These are phyloP conservation scores for Penicillium nordicum DNA, from an alignment of 2,329 filamentous ascomycete genomes.

Conservation along the genomic window DNA sequence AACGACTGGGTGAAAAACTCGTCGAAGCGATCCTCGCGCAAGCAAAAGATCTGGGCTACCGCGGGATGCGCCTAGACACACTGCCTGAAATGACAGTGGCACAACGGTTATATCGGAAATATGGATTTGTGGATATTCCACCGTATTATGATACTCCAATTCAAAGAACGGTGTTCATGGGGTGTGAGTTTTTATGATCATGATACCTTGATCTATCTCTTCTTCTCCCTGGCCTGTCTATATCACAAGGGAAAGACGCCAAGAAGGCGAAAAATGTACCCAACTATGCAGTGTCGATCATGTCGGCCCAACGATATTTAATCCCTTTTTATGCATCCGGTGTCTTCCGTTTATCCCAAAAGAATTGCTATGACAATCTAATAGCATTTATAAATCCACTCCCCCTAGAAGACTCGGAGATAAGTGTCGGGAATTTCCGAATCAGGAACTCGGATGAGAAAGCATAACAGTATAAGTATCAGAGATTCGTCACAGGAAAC, in stretches of 20 bases:
- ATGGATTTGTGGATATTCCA: slow-evolving; percentile 52
- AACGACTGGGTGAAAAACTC: slow-evolving; percentile 50
- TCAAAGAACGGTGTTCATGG: slow-evolving; percentile 53
- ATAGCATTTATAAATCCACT: neutral
- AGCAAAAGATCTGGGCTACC: slow-evolving; percentile 50
- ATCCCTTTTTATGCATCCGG: neutral
- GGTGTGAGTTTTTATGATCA: slow-evolving; percentile 12
- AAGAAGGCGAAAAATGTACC: neutral
- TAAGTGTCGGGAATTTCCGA: neutral
- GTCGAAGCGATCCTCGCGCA: slow-evolving; percentile 44
- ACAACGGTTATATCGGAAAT: slow-evolving; percentile 46
- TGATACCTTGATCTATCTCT: neutral
- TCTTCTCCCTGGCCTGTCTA: neutral
- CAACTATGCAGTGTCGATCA: neutral
- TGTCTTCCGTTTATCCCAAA: neutral
- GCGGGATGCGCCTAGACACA: slow-evolving; percentile 55
- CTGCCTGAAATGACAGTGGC: slow-evolving; percentile 52
- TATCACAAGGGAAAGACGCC: neutral
- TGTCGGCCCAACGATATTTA: neutral
- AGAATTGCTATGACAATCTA: neutral
- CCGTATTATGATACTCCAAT: slow-evolving; percentile 57
- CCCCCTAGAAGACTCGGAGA: neutral
- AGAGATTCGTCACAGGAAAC: neutral
- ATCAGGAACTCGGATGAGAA: neutral
- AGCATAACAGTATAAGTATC: neutral